Conservation (phyloP, 495 filamentous ascomycete species). For the Aspergillus haitiensis region DNA sequence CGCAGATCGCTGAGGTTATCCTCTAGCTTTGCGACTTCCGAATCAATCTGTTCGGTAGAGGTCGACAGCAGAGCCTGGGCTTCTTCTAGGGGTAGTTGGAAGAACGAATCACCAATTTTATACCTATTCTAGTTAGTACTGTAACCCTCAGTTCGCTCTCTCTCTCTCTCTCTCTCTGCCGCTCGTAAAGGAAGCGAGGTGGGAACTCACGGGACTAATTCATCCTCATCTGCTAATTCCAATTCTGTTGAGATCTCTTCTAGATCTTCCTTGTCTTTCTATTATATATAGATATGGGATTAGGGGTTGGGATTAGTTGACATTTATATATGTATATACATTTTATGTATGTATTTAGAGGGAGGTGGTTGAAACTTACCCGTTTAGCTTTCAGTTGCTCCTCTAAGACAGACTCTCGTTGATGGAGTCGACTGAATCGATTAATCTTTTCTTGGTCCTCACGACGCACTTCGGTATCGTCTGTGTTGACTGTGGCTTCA, state of each 20-base stretch:
- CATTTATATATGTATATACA: too few relatives aligned
- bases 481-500: constrained; percentile 64
- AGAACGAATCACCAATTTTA: constrained; percentile 94
- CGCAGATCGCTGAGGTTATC: constrained; percentile 68
- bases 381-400: constrained; percentile 81
- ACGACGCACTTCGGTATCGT: constrained; percentile 87
- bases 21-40: constrained; percentile 73
- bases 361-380: constrained; percentile 50
- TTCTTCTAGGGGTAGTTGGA: constrained; percentile 77
- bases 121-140: constrained; percentile 58
- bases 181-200: not conserved
- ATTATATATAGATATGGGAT: too few relatives aligned
- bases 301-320: constrained; percentile 13
- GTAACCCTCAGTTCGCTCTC: not conserved
- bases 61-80: constrained; percentile 79
- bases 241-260: constrained; percentile 89
- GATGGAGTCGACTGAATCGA: constrained; percentile 91
- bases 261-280: constrained; percentile 99
- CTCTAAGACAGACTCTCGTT: constrained; percentile 73
- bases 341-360: constrained; percentile 1
- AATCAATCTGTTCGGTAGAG: constrained; percentile 69
- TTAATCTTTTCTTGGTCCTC: constrained; percentile 99
- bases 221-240: constrained; percentile 94
- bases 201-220: constrained; percentile 73
- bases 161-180: too few relatives aligned